A percentile compares a stretch with the other conserved stretches of the same genome.
These are phyloP conservation scores for Exserohilum rostratum DNA, from an alignment of 2,329 filamentous ascomycete species.

Conservation along the genomic window DNA sequence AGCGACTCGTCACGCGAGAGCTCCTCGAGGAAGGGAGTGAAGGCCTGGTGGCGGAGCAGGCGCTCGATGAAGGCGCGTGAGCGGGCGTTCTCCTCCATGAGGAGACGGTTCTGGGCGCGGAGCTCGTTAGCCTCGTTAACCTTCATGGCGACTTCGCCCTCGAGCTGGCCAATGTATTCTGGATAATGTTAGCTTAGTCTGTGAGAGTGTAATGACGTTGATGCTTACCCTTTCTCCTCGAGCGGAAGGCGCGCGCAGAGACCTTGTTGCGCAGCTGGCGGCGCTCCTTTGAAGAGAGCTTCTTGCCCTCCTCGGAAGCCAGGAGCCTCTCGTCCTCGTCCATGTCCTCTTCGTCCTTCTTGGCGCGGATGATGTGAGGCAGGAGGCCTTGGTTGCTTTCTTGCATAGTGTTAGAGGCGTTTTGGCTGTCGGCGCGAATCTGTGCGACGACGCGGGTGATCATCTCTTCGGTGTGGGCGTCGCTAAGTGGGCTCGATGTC, in stretches of 20 bases:
- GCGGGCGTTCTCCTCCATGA: conserved; percentile 85
- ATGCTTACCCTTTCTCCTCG: conserved; percentile 89
- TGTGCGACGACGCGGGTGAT: conserved; percentile 91
- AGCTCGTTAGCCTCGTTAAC: conserved; percentile 83
- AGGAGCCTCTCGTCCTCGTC: conserved; percentile 94
- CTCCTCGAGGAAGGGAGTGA: conserved; percentile 55
- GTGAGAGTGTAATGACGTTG: background rate
- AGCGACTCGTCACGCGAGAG: conserved; percentile 49
- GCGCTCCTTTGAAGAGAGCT: conserved; percentile 96
- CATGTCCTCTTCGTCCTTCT: conserved; percentile 98
- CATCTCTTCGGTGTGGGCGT: conserved; percentile 74
- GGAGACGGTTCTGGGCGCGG: conserved; percentile 77
- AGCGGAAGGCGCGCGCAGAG: conserved; percentile 95
- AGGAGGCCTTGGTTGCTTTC: conserved; percentile 57
- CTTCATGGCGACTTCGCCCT: conserved; percentile 84
- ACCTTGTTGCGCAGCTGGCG: conserved; percentile 99
- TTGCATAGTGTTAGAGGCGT: conserved; percentile 57
- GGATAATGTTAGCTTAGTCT: conserved; percentile 56
- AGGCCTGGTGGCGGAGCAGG: conserved; percentile 61
- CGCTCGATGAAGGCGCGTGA: conserved; percentile 82
- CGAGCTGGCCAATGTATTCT: conserved; percentile 98
- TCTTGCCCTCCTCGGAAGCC: conserved; percentile 98
- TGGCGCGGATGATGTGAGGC: conserved; percentile 73
- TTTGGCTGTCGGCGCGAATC: conserved; percentile 76
- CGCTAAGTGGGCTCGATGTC: conserved; percentile 49